A percentile compares a stretch with the other conserved stretches of the same genome.
phyloP scores from a whole-genome alignment of 2,329 filamentous ascomycete species.

The Cytospora chrysosperma region DNA sequence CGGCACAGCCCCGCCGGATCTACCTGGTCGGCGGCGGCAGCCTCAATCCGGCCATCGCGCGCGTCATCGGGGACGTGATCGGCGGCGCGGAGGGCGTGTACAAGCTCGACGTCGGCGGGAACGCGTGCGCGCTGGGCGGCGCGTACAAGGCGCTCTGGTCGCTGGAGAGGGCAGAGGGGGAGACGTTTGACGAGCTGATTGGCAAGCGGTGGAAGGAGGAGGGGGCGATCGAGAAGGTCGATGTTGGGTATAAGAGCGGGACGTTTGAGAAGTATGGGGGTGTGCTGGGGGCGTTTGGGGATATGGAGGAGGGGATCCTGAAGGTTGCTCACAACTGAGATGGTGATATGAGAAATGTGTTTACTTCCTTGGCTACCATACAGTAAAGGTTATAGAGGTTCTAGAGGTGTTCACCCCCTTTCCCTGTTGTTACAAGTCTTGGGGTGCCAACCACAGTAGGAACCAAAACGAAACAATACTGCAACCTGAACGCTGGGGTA shows the following conservation, averaged over 20 bases:
- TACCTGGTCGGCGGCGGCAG: constrained; percentile 95
- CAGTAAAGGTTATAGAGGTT: background rate
- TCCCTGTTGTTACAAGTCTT: background rate
- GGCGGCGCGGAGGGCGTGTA: constrained; percentile 89
- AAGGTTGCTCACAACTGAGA: constrained; percentile 36
- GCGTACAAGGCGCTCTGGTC: constrained; percentile 98
- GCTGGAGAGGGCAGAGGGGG: constrained; percentile 62
- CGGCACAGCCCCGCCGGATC: constrained; percentile 81
- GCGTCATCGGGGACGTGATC: constrained; percentile 81
- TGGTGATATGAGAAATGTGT: background rate
- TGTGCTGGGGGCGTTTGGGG: constrained; percentile 72
- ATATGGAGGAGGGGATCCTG: constrained; percentile 70
- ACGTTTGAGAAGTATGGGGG: constrained; percentile 76
- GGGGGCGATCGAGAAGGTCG: constrained; percentile 78
- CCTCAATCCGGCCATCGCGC: constrained; percentile 83
- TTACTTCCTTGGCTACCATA: background rate
- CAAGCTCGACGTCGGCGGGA: constrained; percentile 89
- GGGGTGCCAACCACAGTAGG: too few relatives aligned
- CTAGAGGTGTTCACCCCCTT: background rate
- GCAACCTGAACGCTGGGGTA: background rate
- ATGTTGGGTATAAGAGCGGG: constrained; percentile 73
- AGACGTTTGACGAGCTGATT: constrained; percentile 88
- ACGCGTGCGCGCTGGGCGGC: constrained; percentile 89
- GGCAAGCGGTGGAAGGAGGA: constrained; percentile 82
- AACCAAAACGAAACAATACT: too few relatives aligned